A percentile compares a stretch with the other conserved stretches of the same genome.
Evolutionary conservation across 345 rosid genomes (phyloP).

Genomic region (Adansonia digitata): DNA sequence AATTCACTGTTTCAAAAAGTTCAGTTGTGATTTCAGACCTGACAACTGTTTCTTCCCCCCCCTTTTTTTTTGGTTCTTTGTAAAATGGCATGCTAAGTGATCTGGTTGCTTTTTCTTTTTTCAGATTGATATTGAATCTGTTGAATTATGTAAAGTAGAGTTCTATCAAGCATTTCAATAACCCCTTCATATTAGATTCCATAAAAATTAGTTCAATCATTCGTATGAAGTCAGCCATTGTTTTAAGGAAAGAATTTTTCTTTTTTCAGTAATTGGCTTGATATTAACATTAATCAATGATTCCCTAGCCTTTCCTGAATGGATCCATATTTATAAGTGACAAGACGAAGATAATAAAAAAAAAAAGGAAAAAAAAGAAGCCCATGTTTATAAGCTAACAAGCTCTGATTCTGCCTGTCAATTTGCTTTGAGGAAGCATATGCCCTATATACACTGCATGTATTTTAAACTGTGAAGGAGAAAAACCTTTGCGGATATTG

Average conservation of each 20-base stretch:
- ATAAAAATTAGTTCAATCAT: not conserved
- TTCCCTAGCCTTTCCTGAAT: not conserved
- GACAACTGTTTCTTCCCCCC: not conserved
- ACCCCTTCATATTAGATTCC: not conserved
- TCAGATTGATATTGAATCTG: not conserved
- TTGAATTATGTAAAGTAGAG: not conserved
- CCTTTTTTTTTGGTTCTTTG: not conserved
- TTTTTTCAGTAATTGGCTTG: not conserved
- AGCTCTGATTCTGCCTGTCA: conserved; percentile 19
- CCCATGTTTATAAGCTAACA: not conserved
- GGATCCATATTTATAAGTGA: not conserved
- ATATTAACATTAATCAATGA: not conserved
- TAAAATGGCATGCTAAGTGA: not conserved
- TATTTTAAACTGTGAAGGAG: conserved; percentile 1
- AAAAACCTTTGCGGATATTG: conserved; percentile 25
- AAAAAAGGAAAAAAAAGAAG: not conserved
- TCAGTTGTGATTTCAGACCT: not conserved
- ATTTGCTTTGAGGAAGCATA: conserved; percentile 19
- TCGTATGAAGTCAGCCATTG: not conserved
- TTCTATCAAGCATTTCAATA: not conserved
- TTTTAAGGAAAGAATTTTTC: not conserved
- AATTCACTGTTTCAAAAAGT: conserved; percentile 10
- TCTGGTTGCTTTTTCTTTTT: not conserved
- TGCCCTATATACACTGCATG: conserved; percentile 18
- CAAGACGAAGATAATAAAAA: not conserved